These are phyloP conservation scores for Cystofilobasidium capitatum DNA, from an alignment of 768 basidiomycete genomes.

Conservation along the genomic window DNA sequence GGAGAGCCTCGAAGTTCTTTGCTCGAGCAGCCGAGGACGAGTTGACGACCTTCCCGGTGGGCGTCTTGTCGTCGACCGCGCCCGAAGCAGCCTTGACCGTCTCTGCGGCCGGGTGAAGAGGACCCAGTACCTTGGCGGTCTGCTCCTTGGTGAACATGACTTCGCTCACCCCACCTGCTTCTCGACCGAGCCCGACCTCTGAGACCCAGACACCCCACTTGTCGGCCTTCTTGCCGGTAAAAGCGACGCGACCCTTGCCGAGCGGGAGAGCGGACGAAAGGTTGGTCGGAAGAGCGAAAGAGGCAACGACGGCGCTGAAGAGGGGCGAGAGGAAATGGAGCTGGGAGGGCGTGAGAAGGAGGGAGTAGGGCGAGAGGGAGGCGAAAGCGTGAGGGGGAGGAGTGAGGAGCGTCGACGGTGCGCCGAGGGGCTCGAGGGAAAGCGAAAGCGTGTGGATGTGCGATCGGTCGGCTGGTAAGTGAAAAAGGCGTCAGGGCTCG, in stretches of 20 bases:
- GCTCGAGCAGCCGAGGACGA: conserved; percentile 1
- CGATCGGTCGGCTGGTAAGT: conserved; percentile 18
- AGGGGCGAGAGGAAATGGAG: conserved; percentile 20
- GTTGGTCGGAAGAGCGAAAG: conserved; percentile 2
- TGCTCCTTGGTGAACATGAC: conserved; percentile 21
- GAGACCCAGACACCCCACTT: conserved; percentile 18
- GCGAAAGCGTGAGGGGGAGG: conserved; percentile 12
- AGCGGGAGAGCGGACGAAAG: conserved; percentile 3
- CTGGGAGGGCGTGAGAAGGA: conserved; percentile 13
- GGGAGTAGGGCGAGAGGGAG: conserved; percentile 7
- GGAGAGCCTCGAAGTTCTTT: conserved; percentile 1
- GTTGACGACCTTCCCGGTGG: conserved; percentile 3
- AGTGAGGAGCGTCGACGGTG: neutral
- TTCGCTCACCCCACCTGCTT: conserved; percentile 10
- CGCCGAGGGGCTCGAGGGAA: neutral
- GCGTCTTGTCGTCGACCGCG: neutral
- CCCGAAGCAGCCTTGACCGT: neutral
- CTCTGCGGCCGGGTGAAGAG: neutral
- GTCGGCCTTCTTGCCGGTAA: conserved; percentile 10
- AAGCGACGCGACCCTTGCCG: neutral
- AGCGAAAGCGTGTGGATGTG: conserved; percentile 26
- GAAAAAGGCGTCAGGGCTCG: neutral
- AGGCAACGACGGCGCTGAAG: conserved; percentile 19
- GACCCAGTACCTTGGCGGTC: conserved; percentile 21
- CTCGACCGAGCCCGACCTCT: conserved; percentile 3